Evolutionary conservation across 345 rosid species (phyloP).

Genomic region (Aquilaria malaccensis): DNA sequence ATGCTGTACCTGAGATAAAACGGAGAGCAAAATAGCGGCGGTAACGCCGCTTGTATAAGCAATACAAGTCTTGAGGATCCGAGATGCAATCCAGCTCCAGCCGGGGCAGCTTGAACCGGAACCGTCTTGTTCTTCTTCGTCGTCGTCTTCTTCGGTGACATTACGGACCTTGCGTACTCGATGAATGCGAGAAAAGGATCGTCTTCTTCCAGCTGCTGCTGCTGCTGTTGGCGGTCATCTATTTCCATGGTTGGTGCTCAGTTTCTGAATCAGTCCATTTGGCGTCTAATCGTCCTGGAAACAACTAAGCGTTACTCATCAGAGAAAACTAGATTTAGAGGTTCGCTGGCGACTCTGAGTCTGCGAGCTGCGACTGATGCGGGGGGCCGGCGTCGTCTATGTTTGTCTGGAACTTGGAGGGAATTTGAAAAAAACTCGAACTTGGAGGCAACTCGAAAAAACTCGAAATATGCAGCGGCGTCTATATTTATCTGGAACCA

Average conservation of each 20-base stretch:
- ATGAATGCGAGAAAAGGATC: slow-evolving; percentile 71
- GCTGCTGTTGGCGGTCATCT: slow-evolving; percentile 10
- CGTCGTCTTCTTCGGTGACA: slow-evolving; percentile 36
- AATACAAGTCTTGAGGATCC: slow-evolving; percentile 66
- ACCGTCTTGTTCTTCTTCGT: slow-evolving; percentile 9
- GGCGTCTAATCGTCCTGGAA: no score
- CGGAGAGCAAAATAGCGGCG: slow-evolving; percentile 77
- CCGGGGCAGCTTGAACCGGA: slow-evolving; percentile 38
- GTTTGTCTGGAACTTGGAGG: no score
- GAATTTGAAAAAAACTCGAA: no score
- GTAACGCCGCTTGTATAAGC: slow-evolving; percentile 93
- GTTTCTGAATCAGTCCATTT: neutral
- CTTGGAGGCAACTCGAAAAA: no score
- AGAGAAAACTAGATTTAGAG: no score
- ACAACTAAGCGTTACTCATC: no score
- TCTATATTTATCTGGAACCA: no score
- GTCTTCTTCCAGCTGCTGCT: slow-evolving; percentile 16
- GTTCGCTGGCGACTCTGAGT: no score
- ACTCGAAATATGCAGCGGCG: no score
- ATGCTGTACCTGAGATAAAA: slow-evolving; percentile 59
- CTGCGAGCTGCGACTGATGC: no score
- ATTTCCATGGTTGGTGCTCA: slow-evolving; percentile 32
- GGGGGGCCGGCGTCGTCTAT: no score
- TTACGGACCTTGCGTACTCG: slow-evolving; percentile 54
- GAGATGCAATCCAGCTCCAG: slow-evolving; percentile 82